phyloP scores from a whole-genome alignment of 2,329 filamentous ascomycete genomes.

The Rhynchosporium agropyri region DNA sequence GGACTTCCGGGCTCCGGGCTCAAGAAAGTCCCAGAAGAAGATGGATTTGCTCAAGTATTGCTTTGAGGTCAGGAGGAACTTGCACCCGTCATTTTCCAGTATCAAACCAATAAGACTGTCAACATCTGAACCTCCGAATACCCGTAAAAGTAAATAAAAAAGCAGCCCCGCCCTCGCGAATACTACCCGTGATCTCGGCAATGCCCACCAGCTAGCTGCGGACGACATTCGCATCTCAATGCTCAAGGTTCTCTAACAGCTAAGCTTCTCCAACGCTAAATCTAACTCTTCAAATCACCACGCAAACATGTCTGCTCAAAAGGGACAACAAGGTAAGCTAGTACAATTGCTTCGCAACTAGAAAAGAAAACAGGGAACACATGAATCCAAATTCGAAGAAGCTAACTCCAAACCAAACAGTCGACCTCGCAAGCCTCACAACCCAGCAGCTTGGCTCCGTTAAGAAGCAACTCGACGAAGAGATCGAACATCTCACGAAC shows the following conservation, averaged over 20 bases:
- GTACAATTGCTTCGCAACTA: neutral
- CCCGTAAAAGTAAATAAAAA: constrained; percentile 8
- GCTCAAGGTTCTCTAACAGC: neutral
- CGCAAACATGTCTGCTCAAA: constrained; percentile 23
- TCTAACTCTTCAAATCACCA: neutral
- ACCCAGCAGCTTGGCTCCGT: constrained; percentile 85
- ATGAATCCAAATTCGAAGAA: neutral
- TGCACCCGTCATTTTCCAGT: no score
- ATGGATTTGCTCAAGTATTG: no score
- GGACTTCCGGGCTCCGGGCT: no score
- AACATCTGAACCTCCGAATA: neutral
- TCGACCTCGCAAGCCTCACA: constrained; percentile 77
- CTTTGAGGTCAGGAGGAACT: no score
- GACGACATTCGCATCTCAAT: neutral
- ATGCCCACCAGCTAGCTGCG: constrained; percentile 6
- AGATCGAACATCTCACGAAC: constrained; percentile 88
- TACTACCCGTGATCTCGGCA: constrained; percentile 6
- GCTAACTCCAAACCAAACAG: constrained; percentile 40
- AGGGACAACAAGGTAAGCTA: constrained; percentile 27
- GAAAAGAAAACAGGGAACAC: neutral
- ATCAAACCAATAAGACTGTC: no score
- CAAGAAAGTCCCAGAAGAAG: no score
- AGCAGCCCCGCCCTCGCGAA: neutral
- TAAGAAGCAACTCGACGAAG: constrained; percentile 94
- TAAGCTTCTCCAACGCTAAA: neutral